Base-by-base conservation (phyloP, 148 eudicot genomes). In the Beta vulgaris region DNA sequence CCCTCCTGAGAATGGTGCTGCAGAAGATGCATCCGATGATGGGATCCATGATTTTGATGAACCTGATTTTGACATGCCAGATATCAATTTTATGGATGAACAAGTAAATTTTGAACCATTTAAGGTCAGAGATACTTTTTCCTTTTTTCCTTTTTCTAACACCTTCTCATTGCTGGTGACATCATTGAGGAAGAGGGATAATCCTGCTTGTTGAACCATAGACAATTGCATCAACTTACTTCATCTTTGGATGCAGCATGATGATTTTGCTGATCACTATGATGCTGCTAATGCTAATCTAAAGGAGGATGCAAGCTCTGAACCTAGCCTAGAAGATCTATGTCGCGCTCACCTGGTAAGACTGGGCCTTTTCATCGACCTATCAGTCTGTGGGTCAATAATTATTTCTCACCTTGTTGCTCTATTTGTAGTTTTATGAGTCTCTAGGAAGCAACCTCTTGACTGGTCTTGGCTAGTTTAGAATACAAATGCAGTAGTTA, bases 311-410 rank as follows among this genome's bases (percentile, higher is more conserved):
- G 86, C 85, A 72, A 71, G 62, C 77, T 80, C 86, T 80, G 87
- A 91, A 73, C 82, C 86, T 75, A 92, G 76, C 80, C 90, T 95
- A 68, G 98, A 95, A 88, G 97, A 95, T 80, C 96, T 95, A 71
- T 95, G 98, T 71, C 91, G 88, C 31, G 85, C 96, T 68, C 98
- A 92, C 86, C 86, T 92, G 75, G 98, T 95, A 79, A 76, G 87
- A 74, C 67, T 61, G 43, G 13, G 8, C n/a, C 7, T 71, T 42
- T 54, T 23, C 61, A 21, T 51, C 21, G 31, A 32, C 59, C 32
- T 67, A 25, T 32, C 42, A 73, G 28, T 55, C 37, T 67, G 36
- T 12, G 68, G 46, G 16, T 29, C 15, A 1, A 36, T 39, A 23
- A 16, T 15, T 35, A 40, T 79, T 59, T 57, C 60, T 1, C 8